Base-by-base conservation (phyloP, 768 basidiomycete species). In the Tylopilus rubrobrunneus region DNA sequence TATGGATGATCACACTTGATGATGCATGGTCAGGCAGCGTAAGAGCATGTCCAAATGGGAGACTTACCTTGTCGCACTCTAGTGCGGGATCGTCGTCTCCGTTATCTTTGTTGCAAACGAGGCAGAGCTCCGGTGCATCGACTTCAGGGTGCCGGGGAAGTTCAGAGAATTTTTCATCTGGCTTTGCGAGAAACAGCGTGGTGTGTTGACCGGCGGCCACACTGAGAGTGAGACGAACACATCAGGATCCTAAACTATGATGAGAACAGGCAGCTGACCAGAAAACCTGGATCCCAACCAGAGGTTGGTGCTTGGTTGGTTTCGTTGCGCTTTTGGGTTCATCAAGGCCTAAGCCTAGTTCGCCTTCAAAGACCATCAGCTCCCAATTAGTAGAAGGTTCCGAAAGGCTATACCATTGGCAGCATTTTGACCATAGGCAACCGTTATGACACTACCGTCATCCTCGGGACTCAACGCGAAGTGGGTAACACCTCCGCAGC, bases 311-410 rank as follows among this genome's bases (percentile, higher is more conserved):
- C 49, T 77, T 77, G 4, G 82, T 85, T 0, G 91, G 91, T 61
- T 92, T 92, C 11, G 91, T 92, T 1, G 92, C 82, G 57, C 88
- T 92, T 73, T 94, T 95, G 0, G 88, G 84, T 64, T 90, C 83
- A 4, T 89, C 86, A 0, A 78, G 76, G 9, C 92, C 91, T 4
- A 92, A 71, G 0, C 89, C 92, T 5, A 96, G 82, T 69, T 96
- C 92, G 44, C 85, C 86, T 82, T 56, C 11, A 43, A 39, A 31
- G n/a, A 10, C 14, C 14, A 46, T 59, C 21, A 62, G 44, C 2
- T 49, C 15, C 9, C 39, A 9, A 19, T n/a, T 34, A 17, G 4
- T 15, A 28, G 31, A 33, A 19, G 28, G 31, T 31, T 8, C 7
- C 9, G 23, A 23, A 43, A 44, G 1, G 0, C 8, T 73, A 21